Evolutionary conservation across 768 basidiomycete species (phyloP).

Genomic region (Trametes cubensis): DNA sequence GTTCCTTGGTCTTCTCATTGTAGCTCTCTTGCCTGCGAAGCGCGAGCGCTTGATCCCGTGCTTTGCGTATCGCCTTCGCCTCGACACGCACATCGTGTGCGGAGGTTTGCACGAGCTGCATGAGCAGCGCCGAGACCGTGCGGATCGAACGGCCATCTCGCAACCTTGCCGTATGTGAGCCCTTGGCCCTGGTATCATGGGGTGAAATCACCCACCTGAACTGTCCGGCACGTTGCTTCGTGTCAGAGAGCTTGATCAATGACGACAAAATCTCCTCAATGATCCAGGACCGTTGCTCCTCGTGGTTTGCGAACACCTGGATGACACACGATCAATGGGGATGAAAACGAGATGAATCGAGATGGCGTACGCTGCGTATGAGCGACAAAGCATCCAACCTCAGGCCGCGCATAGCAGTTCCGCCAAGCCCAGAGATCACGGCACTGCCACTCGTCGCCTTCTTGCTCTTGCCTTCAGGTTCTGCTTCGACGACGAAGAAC

Average conservation of each 20-base stretch:
- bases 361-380: slow-evolving; percentile 73
- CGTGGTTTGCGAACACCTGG: slow-evolving; percentile 89
- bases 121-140: slow-evolving; percentile 87
- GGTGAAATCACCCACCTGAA: slow-evolving; percentile 58
- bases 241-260: slow-evolving; percentile 85
- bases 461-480: slow-evolving; percentile 56
- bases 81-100: slow-evolving; percentile 83
- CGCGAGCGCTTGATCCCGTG: slow-evolving; percentile 61
- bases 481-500: slow-evolving; percentile 83
- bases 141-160: slow-evolving; percentile 91
- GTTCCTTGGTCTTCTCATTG: slow-evolving; percentile 50
- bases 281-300: slow-evolving; percentile 92
- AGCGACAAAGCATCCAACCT: slow-evolving; percentile 81
- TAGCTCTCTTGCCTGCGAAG: slow-evolving; percentile 67
- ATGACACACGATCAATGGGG: not conserved
- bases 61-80: slow-evolving; percentile 61
- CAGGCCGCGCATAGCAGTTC: slow-evolving; percentile 79
- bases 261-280: slow-evolving; percentile 96
- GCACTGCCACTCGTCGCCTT: slow-evolving; percentile 29
- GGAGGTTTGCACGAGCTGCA: slow-evolving; percentile 97
- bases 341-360: not conserved
- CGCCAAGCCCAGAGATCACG: slow-evolving; percentile 57
- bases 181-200: slow-evolving; percentile 2
- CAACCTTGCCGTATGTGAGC: slow-evolving; percentile 51
- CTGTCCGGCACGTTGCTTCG: slow-evolving; percentile 87